These are phyloP conservation scores for thale cress (Arabidopsis thaliana) DNA, from an alignment of 345 rosid species.

Conservation along the genomic window DNA sequence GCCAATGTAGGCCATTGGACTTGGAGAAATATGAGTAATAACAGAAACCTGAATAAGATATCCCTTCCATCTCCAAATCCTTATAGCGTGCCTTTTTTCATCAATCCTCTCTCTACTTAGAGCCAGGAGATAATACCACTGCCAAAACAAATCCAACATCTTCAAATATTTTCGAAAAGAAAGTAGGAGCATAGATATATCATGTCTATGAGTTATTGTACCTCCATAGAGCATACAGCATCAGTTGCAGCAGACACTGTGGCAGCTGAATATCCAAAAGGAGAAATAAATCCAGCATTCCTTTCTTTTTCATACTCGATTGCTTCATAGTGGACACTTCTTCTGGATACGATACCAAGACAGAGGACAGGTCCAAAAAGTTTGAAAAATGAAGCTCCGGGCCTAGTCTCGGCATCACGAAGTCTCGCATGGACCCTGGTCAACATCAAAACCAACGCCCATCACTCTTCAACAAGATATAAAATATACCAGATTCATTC, in stretches of 20 bases:
- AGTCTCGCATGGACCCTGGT: slow-evolving; percentile 73
- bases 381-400: slow-evolving; percentile 77
- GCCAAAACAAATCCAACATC: slow-evolving; percentile 40
- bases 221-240: slow-evolving; percentile 88
- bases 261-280: slow-evolving; percentile 81
- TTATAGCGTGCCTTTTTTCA: slow-evolving; percentile 41
- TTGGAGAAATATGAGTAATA: slow-evolving; percentile 4
- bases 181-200: background rate
- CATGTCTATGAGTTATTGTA: slow-evolving; percentile 32
- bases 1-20: background rate
- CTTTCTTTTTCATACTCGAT: slow-evolving; percentile 81
- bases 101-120: slow-evolving; percentile 51
- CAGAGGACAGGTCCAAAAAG: slow-evolving; percentile 78
- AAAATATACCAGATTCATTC: slow-evolving; percentile 7
- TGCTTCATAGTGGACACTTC: slow-evolving; percentile 77
- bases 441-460: slow-evolving; percentile 13
- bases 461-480: slow-evolving; percentile 32
- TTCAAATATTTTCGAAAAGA: slow-evolving; percentile 29
- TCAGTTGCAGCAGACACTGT: slow-evolving; percentile 74
- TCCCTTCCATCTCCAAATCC: slow-evolving; percentile 90
- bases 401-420: slow-evolving; percentile 64
- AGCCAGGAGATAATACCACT: slow-evolving; percentile 89
- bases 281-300: slow-evolving; percentile 86
- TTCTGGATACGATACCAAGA: slow-evolving; percentile 84
- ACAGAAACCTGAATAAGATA: slow-evolving; percentile 75